Base-by-base conservation (phyloP, 1,284 basidiomycete genomes). In the Moniliophthora roreri region DNA sequence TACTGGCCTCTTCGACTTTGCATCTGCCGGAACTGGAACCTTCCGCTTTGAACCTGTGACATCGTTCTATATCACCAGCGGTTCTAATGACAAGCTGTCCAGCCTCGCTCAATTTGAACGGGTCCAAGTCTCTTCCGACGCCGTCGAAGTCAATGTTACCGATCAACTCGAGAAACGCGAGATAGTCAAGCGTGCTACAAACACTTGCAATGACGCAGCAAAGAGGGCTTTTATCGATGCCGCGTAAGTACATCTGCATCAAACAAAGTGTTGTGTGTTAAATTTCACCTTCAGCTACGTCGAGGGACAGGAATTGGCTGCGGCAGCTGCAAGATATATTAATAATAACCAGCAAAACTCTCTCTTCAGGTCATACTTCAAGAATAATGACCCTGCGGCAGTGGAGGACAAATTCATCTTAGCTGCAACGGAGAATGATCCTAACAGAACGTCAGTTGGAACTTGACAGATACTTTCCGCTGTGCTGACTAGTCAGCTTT, bases 1-100 rank as follows among this genome's bases (percentile, higher is more conserved):
- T 47, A 63, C 66, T 23, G 54, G 67, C 10, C 63, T 74, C 35
- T 73, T 63, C 57, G 67, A 72, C 58, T 73, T 74, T 51, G 63
- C 66, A 2, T 58, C 68, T 18, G 63, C 58, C 36, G 71, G 71
- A 39, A 54, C 65, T 16, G 70, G 70, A 5, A 66, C 56, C 20
- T 73, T 66, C 62, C 60, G 63, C 18, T 72, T 74, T 53, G 58
- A 61, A 28, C 70, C 71, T 13, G 58, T 66, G 38, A 66, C 64
- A 16, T 64, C 62, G 51, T 73, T 73, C 64, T 56, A 66, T 51
- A 60, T 64, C 20, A 59, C 61, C n/a, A n/a, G n/a, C 40, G 61
- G 57, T 23, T 58, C 60, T 24, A 53, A 55, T 3, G 59, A 65
- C 41, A 53, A 51, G 48, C 58, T 24, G n/a, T 42, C 54, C 13